A percentile compares a stretch with the other conserved stretches of the same genome.
Conservation (phyloP, 257 asterid species). For the Jasminum sambac region DNA sequence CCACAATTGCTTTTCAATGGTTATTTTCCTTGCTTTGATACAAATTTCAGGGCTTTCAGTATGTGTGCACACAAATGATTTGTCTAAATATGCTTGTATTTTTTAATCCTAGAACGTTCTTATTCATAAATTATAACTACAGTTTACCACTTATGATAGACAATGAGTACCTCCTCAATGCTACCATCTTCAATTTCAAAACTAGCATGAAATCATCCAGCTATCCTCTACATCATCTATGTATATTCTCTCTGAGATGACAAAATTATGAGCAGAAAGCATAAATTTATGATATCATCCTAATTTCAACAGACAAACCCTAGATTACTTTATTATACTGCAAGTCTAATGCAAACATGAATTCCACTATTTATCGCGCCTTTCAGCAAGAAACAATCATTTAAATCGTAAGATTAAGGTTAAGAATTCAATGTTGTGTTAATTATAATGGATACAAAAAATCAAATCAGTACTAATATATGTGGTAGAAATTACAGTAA, state of each 20-base stretch:
- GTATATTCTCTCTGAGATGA: slow-evolving; percentile 49
- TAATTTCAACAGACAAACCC: background rate
- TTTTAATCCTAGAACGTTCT: background rate
- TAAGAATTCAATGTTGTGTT: background rate
- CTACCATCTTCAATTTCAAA: slow-evolving; percentile 68
- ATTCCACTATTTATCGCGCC: background rate
- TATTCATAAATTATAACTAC: background rate
- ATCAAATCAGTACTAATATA: too few species aligned
- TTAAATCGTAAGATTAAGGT: background rate
- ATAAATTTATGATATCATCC: background rate
- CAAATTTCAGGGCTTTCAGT: background rate
- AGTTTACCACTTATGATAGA: too few species aligned
- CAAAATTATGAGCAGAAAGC: background rate
- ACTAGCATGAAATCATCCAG: slow-evolving; percentile 66
- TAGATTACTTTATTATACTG: background rate
- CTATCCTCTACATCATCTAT: slow-evolving; percentile 65
- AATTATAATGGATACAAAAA: background rate
- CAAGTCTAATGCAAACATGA: background rate
- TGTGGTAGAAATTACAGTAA: too few species aligned
- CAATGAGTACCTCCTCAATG: slow-evolving; percentile 61
- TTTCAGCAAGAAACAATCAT: background rate
- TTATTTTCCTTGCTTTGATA: background rate
- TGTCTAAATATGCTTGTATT: background rate
- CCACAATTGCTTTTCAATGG: background rate
- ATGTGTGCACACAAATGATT: background rate